A percentile compares a stretch with the other conserved stretches of the same genome.
Conservation (phyloP, 2,329 filamentous ascomycete genomes). For the Alternaria angustiovoidea region DNA sequence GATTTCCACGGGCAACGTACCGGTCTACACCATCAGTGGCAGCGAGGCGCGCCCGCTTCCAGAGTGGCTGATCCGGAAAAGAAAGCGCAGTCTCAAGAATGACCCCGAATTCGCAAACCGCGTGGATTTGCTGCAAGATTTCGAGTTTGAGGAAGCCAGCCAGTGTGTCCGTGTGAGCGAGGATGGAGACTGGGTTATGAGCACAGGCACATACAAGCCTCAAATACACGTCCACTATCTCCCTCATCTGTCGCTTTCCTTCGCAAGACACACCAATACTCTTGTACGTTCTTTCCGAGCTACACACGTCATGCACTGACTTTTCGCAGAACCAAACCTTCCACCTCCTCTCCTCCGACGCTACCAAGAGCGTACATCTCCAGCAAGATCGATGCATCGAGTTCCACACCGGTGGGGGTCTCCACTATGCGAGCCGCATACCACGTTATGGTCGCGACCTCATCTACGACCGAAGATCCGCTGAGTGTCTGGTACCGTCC, state of each 20-base stretch:
- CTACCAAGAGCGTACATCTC: constrained; percentile 91
- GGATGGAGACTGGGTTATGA: constrained; percentile 83
- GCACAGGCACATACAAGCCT: constrained; percentile 55
- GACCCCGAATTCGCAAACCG: constrained; percentile 93
- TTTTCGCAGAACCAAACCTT: constrained; percentile 80
- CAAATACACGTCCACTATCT: constrained; percentile 97
- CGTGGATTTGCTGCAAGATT: constrained; percentile 94
- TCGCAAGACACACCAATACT: constrained; percentile 86
- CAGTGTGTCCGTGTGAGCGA: constrained; percentile 89
- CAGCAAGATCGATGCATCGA: constrained; percentile 91
- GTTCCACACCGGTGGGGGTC: constrained; percentile 88
- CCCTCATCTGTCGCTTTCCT: constrained; percentile 92
- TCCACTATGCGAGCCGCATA: constrained; percentile 87
- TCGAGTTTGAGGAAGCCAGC: constrained; percentile 96
- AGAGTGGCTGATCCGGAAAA: constrained; percentile 90
- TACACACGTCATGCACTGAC: not conserved
- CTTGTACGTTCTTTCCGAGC: constrained; percentile 52
- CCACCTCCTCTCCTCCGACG: constrained; percentile 85
- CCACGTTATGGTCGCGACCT: constrained; percentile 93
- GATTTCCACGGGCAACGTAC: constrained; percentile 81
- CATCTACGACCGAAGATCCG: constrained; percentile 79
- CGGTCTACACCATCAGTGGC: constrained; percentile 94
- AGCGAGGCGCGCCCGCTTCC: constrained; percentile 86
- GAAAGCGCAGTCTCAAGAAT: constrained; percentile 86
- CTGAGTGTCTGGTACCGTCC: constrained; percentile 85